phyloP scores from a whole-genome alignment of 495 filamentous ascomycete genomes.

The Lasiosphaeria hispida region DNA sequence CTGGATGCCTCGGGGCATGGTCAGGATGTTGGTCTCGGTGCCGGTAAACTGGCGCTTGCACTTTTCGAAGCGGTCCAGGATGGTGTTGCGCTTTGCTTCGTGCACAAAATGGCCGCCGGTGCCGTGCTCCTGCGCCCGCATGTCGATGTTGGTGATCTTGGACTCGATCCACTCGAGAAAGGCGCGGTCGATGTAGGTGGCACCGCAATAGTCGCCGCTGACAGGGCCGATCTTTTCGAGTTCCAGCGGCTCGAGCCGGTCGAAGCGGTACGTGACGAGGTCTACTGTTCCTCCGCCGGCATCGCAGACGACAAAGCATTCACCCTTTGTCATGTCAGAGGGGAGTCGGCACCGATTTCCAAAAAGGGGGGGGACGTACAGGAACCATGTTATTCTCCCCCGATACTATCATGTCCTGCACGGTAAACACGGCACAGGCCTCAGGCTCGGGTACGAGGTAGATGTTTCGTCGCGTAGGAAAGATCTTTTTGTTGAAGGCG shows the following conservation, averaged over 20 bases:
- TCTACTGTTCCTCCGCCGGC: slow-evolving; percentile 44
- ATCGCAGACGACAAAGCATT: slow-evolving; percentile 1
- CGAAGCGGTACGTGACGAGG: slow-evolving; percentile 1
- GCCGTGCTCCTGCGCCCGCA: not conserved
- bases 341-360: too few relatives aligned
- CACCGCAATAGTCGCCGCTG: not conserved
- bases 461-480: not conserved
- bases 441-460: slow-evolving; percentile 15
- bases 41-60: not conserved
- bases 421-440: slow-evolving; percentile 11
- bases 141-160: not conserved
- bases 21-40: not conserved
- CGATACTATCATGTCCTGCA: too few relatives aligned
- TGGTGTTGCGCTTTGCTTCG: not conserved
- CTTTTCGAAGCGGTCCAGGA: not conserved
- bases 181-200: not conserved
- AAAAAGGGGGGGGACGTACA: too few relatives aligned
- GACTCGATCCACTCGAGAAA: slow-evolving; percentile 1
- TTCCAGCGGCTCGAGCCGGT: not conserved
- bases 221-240: not conserved
- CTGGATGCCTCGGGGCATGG: not conserved
- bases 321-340: not conserved
- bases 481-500: slow-evolving; percentile 1
- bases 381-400: too few relatives aligned
- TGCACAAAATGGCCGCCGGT: not conserved